Base-by-base conservation (phyloP, 441 rosid species). In the Eutrema salsugineum region DNA sequence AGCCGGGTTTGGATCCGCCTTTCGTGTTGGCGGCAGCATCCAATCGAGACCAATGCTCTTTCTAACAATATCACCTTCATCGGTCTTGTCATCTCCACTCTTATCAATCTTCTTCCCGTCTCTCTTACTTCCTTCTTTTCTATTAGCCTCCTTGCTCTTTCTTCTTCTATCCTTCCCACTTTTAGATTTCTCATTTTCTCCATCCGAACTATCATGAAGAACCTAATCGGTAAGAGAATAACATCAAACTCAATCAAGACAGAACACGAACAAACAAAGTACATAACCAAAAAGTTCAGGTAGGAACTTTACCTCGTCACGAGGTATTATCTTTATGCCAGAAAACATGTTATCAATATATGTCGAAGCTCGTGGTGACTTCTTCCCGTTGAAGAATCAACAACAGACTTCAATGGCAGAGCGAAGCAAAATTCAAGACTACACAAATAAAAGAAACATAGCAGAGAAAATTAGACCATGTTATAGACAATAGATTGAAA, bases 241-340 rank as follows among this genome's bases (percentile, higher is more conserved):
- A 43, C 19, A 58, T 59, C 79, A 68, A 32, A 53, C 2, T 36
- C 22, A 70, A 72, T 8, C 27, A 28, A 51, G 15, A 44, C 9
- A 7, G 8, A 35, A 32, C 56, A 38, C 15, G 27, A 3, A 47
- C 17, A 0, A 8, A 24, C 11, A 12, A 50, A 15, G 9, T 1
- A 39, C 1, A 9, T 35, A 1, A n/a, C 14, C 38, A 11, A 3
- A 42, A 17, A 64, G n/a, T 20, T 6, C 46, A 71, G n/a, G 35
- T 2, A 39, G 63, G 56, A 73, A 80, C 83, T 67, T 80, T 64
- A 66, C 82, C 72, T 85, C 74, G 67, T 89, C 89, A 9, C 93
- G 92, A 19, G 98, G 86, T 61, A 93, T 81, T 65, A 93, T 78
- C 79, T 87, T 93, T 56, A 91, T 76, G 10, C 96, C 96, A 11